Evolutionary conservation across 1,284 basidiomycete genomes (phyloP).

Genomic region (Fomitiporia mediterranea): DNA sequence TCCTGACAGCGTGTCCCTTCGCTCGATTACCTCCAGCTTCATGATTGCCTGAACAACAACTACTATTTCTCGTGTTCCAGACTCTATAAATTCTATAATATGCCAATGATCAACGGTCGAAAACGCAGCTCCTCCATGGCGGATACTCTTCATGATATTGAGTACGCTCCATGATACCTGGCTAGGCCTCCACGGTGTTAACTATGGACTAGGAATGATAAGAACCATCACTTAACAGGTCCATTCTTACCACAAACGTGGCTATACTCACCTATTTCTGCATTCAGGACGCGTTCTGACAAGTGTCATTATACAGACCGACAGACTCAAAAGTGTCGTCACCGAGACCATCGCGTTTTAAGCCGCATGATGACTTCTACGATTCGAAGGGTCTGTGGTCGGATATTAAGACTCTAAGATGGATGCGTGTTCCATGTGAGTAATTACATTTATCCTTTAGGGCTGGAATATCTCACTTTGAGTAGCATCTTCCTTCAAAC

Average conservation of each 20-base stretch:
- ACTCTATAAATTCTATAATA: too few species aligned
- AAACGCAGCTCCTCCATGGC: slow-evolving; percentile 21
- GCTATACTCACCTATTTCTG: slow-evolving; percentile 23
- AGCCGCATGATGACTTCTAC: slow-evolving; percentile 16
- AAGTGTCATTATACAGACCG: slow-evolving; percentile 3
- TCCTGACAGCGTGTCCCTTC: not conserved
- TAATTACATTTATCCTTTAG: slow-evolving; percentile 15
- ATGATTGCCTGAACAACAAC: not conserved
- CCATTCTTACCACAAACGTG: slow-evolving; percentile 63
- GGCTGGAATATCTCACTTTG: not conserved
- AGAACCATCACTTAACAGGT: slow-evolving; percentile 53
- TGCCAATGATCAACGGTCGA: not conserved
- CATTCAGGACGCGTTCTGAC: not conserved
- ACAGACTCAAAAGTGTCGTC: slow-evolving; percentile 12
- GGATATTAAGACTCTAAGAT: slow-evolving; percentile 47
- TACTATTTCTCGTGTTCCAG: not conserved
- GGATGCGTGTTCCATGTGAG: slow-evolving; percentile 75
- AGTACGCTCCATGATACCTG: slow-evolving; percentile 28
- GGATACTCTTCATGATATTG: slow-evolving; percentile 29
- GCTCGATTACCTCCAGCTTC: not conserved
- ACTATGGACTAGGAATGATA: slow-evolving; percentile 40
- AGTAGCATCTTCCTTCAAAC: slow-evolving; percentile 63
- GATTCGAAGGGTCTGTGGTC: slow-evolving; percentile 21
- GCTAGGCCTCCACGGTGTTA: not conserved
- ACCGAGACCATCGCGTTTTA: slow-evolving; percentile 7